Evolutionary conservation across 371 early-diverging fungal genomes (phyloP).

Genomic region (Mortierella polycephala): DNA sequence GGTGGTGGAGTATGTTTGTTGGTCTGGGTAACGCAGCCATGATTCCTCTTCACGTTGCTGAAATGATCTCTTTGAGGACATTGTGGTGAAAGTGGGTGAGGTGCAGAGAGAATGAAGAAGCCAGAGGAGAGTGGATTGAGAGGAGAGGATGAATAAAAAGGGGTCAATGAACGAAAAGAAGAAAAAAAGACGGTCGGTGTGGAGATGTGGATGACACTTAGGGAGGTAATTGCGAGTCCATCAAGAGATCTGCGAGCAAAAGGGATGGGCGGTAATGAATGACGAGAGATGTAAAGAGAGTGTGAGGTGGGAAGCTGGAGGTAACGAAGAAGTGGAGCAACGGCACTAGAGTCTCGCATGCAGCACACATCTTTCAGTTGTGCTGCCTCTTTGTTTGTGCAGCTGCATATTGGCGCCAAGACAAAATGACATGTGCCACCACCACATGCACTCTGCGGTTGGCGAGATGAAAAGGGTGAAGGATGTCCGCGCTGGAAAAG

Average conservation of each 20-base stretch:
- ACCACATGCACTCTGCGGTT: slow-evolving; percentile 11
- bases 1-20: not conserved
- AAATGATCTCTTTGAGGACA: slow-evolving; percentile 36
- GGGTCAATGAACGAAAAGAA: not conserved
- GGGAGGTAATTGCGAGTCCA: too few species aligned
- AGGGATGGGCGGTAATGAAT: too few species aligned
- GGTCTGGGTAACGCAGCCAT: slow-evolving; percentile 33
- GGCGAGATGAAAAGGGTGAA: too few species aligned
- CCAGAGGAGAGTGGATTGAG: not conserved
- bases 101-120: not conserved
- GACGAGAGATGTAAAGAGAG: too few species aligned
- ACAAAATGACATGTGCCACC: not conserved
- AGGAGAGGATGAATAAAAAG: not conserved
- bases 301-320: too few species aligned
- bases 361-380: not conserved
- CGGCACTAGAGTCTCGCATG: not conserved
- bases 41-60: slow-evolving; percentile 42
- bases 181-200: not conserved
- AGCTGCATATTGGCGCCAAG: not conserved
- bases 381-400: not conserved
- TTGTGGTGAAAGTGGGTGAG: not conserved
- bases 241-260: too few species aligned
- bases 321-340: not conserved
- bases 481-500: too few species aligned
- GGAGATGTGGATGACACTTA: too few species aligned